These are phyloP conservation scores for Penicillium sp. DNA, from an alignment of 2,329 filamentous ascomycete species.

Conservation along the genomic window DNA sequence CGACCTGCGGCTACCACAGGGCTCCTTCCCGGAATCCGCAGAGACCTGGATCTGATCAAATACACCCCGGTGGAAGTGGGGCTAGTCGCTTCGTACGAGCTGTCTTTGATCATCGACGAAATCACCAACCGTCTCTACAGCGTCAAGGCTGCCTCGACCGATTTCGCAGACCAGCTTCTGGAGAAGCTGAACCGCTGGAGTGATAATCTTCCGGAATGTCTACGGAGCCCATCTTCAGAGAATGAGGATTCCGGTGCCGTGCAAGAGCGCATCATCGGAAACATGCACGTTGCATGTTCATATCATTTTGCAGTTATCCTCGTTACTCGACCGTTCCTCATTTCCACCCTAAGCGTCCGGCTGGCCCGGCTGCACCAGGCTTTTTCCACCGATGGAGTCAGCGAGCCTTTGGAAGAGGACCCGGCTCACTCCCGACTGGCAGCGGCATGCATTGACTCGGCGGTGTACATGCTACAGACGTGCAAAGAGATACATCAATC, in stretches of 20 bases:
- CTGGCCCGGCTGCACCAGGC: conserved; percentile 27
- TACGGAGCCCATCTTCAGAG: conserved; percentile 24
- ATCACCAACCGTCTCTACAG: conserved; percentile 48
- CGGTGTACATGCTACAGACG: conserved; percentile 57
- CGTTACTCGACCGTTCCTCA: conserved; percentile 58
- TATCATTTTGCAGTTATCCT: conserved; percentile 63
- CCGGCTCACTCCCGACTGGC: conserved; percentile 45
- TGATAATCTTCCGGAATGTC: conserved; percentile 43
- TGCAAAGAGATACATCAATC: conserved; percentile 52
- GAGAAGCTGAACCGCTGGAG: conserved; percentile 51
- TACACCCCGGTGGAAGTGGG: conserved; percentile 22
- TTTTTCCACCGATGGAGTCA: conserved; percentile 21
- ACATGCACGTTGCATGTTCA: conserved; percentile 57
- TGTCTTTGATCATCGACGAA: conserved; percentile 49
- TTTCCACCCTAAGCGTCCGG: conserved; percentile 50
- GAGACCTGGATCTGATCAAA: conserved; percentile 15
- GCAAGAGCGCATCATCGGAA: conserved; percentile 48
- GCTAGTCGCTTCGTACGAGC: conserved; percentile 45
- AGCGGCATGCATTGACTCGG: conserved; percentile 57
- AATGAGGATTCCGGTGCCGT: conserved; percentile 21
- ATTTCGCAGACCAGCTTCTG: conserved; percentile 44
- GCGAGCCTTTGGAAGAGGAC: conserved; percentile 27
- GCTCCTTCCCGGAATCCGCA: conserved; percentile 28
- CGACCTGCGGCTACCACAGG: conserved; percentile 40
- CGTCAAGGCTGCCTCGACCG: conserved; percentile 35